These are phyloP conservation scores for Yamadazyma pseudoaaseri DNA, from an alignment of 1,139 yeast genomes.

Conservation along the genomic window DNA sequence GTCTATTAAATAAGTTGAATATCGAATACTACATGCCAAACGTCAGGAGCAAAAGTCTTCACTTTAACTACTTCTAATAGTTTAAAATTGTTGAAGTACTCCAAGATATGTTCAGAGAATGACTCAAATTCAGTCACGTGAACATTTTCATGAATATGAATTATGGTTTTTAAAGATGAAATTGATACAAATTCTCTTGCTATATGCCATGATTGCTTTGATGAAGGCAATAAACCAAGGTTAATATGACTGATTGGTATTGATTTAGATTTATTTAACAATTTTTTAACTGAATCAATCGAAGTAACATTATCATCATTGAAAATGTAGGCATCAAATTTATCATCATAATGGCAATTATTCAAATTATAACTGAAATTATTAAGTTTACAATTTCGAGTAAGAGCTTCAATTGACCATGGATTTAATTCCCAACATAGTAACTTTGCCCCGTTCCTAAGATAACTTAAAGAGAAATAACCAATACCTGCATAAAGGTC, in stretches of 20 bases:
- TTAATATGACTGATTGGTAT: conserved; percentile 60
- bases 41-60: conserved; percentile 85
- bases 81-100: conserved; percentile 13
- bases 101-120: conserved; percentile 22
- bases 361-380: conserved; percentile 30
- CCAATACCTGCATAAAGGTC: conserved; percentile 89
- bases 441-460: conserved; percentile 53
- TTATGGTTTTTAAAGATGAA: conserved; percentile 20
- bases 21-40: conserved; percentile 77
- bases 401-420: conserved; percentile 77
- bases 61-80: conserved; percentile 52
- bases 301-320: conserved; percentile 62
- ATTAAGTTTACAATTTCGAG: conserved; percentile 51
- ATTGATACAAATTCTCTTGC: conserved; percentile 30
- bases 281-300: conserved; percentile 31
- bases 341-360: conserved; percentile 18
- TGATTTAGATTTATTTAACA: conserved; percentile 36
- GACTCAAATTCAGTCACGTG: conserved; percentile 39
- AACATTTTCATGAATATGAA: conserved; percentile 81
- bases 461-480: conserved; percentile 73
- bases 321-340: conserved; percentile 41
- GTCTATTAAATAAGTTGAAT: no score
- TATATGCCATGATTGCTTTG: conserved; percentile 58
- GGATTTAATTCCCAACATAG: conserved; percentile 86
- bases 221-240: conserved; percentile 73